Conservation (phyloP, 2,329 filamentous ascomycete species). For the Fusarium mundagurra region DNA sequence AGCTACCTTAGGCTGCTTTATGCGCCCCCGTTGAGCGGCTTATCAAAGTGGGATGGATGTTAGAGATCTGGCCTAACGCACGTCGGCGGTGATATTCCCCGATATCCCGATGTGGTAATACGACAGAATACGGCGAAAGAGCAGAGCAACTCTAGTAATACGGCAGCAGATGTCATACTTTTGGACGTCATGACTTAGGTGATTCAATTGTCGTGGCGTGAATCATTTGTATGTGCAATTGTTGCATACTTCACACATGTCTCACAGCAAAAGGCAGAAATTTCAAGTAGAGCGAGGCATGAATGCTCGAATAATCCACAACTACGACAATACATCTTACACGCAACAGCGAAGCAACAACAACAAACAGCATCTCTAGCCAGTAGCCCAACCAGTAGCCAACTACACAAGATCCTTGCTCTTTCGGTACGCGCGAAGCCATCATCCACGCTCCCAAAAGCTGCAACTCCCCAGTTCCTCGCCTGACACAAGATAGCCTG, state of each 20-base stretch:
- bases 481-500: neutral
- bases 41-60: slow-evolving; percentile 29
- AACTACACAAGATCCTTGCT: slow-evolving; percentile 15
- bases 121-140: neutral
- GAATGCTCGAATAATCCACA: slow-evolving; percentile 39
- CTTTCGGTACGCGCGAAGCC: slow-evolving; percentile 2
- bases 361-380: slow-evolving; percentile 28
- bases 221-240: neutral
- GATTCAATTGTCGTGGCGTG: neutral
- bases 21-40: slow-evolving; percentile 6
- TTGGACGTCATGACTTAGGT: neutral
- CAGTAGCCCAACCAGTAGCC: slow-evolving; percentile 33
- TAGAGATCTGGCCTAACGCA: slow-evolving; percentile 39
- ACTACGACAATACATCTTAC: slow-evolving; percentile 43
- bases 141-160: neutral
- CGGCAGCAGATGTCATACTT: neutral
- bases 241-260: slow-evolving; percentile 1
- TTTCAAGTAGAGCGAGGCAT: slow-evolving; percentile 13
- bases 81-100: slow-evolving; percentile 28
- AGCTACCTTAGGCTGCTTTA: slow-evolving; percentile 15
- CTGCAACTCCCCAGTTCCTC: neutral
- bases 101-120: slow-evolving; percentile 29
- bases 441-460: slow-evolving; percentile 12
- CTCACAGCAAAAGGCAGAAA: neutral
- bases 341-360: slow-evolving; percentile 31